Evolutionary conservation across 78 protist genomes (phyloP).

Genomic region (Dictyostelium intermedium): DNA sequence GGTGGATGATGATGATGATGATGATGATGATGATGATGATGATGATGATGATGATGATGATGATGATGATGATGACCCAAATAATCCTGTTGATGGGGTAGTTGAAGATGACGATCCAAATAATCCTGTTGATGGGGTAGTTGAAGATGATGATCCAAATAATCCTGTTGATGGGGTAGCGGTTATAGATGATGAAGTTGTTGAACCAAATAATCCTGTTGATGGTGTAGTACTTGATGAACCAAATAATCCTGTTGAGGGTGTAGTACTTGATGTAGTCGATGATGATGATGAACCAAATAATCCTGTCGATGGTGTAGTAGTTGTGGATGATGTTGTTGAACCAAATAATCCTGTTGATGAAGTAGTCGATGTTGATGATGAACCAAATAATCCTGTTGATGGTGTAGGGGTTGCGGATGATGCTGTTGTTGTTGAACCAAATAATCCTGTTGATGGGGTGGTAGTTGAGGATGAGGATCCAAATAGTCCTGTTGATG

Average conservation of each 20-base stretch:
- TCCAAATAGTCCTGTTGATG: neutral
- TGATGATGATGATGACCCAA: neutral
- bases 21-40: neutral
- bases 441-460: neutral
- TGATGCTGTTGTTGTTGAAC: neutral
- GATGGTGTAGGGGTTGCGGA: neutral
- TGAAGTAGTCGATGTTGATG: neutral
- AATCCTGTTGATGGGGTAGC: neutral
- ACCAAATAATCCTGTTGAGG: neutral
- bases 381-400: neutral
- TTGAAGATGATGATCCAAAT: neutral
- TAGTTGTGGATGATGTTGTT: neutral
- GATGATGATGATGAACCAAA: neutral
- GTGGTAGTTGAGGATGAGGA: neutral
- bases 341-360: neutral
- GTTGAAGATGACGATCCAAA: neutral
- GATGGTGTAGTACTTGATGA: neutral
- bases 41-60: slow-evolving; percentile 2
- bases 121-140: slow-evolving; percentile 9
- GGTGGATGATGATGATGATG: neutral
- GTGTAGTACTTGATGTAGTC: neutral
- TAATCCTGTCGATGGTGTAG: neutral
- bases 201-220: neutral
- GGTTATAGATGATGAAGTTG: neutral
- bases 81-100: neutral